phyloP scores from a whole-genome alignment of 805 yeast genomes.

The Monosporozyma siamensis region DNA sequence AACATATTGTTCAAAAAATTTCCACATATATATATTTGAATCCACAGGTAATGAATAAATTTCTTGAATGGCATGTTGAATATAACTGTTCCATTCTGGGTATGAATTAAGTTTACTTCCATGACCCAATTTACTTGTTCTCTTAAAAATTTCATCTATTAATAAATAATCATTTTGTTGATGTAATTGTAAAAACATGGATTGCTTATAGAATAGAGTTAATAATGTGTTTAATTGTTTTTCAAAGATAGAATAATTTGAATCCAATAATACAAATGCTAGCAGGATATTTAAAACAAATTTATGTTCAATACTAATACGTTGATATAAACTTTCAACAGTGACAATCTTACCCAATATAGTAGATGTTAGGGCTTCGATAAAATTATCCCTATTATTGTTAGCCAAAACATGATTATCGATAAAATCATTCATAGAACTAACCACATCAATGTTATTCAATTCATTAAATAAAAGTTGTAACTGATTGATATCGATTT shows the following conservation, averaged over 20 bases:
- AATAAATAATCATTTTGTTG: constrained; percentile 17
- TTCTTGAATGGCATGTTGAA: constrained; percentile 10
- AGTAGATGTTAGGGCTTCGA: constrained; percentile 20
- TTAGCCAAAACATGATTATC: constrained; percentile 17
- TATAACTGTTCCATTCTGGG: constrained; percentile 15
- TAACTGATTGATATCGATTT: constrained; percentile 34
- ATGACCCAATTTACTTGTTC: constrained; percentile 16
- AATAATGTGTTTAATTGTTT: constrained; percentile 17
- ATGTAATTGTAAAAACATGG: constrained; percentile 19
- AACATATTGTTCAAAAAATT: constrained; percentile 15
- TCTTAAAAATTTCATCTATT: constrained; percentile 13
- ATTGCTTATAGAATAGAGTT: constrained; percentile 20
- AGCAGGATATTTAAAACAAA: constrained; percentile 29
- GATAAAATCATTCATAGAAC: constrained; percentile 32
- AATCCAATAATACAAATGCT: constrained; percentile 31
- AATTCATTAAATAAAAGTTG: constrained; percentile 34
- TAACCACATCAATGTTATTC: constrained; percentile 32
- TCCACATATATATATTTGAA: constrained; percentile 15
- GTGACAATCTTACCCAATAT: constrained; percentile 16
- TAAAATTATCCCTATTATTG: constrained; percentile 7
- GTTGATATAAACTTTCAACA: constrained; percentile 24
- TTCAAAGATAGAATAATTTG: constrained; percentile 25
- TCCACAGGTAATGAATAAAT: constrained; percentile 10
- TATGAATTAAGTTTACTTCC: constrained; percentile 23
- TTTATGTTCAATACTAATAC: constrained; percentile 23